These are phyloP conservation scores for Phoma sp. DNA, from an alignment of 2,329 filamentous ascomycete species.

Conservation along the genomic window DNA sequence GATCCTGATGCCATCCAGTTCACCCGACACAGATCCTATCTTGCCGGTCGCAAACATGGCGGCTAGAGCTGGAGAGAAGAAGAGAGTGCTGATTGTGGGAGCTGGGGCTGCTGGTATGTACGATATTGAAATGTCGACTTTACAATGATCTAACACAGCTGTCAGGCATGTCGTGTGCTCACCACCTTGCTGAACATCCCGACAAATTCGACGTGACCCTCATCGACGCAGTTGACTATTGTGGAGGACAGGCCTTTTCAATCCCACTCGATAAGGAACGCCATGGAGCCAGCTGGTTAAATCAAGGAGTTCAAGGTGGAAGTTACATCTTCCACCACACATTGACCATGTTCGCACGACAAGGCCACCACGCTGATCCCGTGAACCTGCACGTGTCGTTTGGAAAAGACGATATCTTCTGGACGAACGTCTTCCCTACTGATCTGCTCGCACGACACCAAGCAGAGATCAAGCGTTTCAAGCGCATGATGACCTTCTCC, in stretches of 20 bases:
- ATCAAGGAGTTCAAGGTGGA: conserved; percentile 69
- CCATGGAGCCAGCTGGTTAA: conserved; percentile 65
- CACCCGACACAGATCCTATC: conserved; percentile 38
- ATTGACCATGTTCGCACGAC: conserved; percentile 67
- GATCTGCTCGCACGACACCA: conserved; percentile 63
- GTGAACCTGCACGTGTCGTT: conserved; percentile 63
- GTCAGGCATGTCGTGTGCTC: conserved; percentile 68
- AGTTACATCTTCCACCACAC: conserved; percentile 72
- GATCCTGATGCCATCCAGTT: conserved; percentile 24
- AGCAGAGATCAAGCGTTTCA: conserved; percentile 62
- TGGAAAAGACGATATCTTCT: conserved; percentile 68
- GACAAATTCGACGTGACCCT: conserved; percentile 71
- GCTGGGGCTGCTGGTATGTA: conserved; percentile 49
- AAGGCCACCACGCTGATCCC: conserved; percentile 62
- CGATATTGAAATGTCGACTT: background rate
- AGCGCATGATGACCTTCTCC: conserved; percentile 62
- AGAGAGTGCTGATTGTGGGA: conserved; percentile 49
- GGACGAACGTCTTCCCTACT: conserved; percentile 70
- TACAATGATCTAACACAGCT: background rate
- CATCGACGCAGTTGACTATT: conserved; percentile 58
- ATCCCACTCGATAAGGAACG: conserved; percentile 62
- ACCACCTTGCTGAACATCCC: conserved; percentile 69
- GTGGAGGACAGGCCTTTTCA: conserved; percentile 67
- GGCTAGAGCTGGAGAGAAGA: conserved; percentile 37
- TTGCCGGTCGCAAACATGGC: conserved; percentile 43